phyloP scores from a whole-genome alignment of 2,329 filamentous ascomycete genomes.

The Fusarium dlaminii region DNA sequence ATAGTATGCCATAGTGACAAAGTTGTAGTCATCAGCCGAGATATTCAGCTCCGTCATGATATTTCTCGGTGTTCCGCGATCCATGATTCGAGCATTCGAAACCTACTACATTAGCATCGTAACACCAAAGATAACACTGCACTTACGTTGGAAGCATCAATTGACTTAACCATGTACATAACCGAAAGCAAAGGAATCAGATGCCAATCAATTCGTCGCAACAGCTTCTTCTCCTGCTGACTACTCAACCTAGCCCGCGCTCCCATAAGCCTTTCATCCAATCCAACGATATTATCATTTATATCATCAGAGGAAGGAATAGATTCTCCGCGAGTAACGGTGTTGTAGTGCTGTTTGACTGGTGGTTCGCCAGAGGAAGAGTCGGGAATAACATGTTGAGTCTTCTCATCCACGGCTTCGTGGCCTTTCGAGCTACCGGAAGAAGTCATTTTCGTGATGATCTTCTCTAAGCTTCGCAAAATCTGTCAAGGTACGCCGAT shows the following conservation, averaged over 20 bases:
- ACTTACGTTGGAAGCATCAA: not conserved
- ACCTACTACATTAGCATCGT: not conserved
- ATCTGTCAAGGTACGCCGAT: accelerated
- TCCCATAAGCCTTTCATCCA: not conserved
- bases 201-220: not conserved
- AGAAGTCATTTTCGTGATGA: not conserved
- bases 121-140: accelerated
- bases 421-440: not conserved
- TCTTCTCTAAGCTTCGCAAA: accelerated
- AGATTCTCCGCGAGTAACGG: not conserved
- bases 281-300: accelerated
- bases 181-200: not conserved
- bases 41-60: not conserved
- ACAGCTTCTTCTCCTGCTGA: not conserved
- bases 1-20: not conserved
- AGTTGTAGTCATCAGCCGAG: not conserved
- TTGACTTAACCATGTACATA: not conserved
- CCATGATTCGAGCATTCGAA: not conserved
- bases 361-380: accelerated
- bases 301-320: accelerated
- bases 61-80: not conserved
- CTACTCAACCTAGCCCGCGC: not conserved
- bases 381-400: not conserved
- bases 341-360: not conserved
- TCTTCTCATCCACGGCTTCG: not conserved